phyloP scores from a whole-genome alignment of 2,329 filamentous ascomycete species.

The Xylariaceae sp. region DNA sequence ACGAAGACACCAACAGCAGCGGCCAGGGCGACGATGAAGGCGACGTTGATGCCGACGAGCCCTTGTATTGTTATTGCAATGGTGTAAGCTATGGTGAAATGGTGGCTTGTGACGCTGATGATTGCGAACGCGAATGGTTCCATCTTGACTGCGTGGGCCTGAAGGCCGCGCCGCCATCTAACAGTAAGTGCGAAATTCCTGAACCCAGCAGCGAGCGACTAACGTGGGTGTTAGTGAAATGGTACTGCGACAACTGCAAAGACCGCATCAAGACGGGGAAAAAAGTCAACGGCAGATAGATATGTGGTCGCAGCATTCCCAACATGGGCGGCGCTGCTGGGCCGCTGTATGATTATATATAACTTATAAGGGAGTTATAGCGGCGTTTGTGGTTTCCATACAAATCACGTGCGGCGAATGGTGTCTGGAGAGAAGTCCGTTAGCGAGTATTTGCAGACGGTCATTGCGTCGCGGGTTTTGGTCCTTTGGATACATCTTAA shows the following conservation, averaged over 20 bases:
- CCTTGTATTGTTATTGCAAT: slow-evolving; percentile 75
- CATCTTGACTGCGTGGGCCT: slow-evolving; percentile 77
- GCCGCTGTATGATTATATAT: slow-evolving; percentile 10
- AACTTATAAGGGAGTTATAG: slow-evolving; percentile 19
- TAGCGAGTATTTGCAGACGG: slow-evolving; percentile 13
- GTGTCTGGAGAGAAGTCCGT: slow-evolving; percentile 10
- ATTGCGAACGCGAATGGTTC: slow-evolving; percentile 76
- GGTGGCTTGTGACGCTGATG: slow-evolving; percentile 73
- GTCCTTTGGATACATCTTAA: slow-evolving; percentile 6
- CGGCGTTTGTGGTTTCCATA: slow-evolving; percentile 16
- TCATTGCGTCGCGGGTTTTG: slow-evolving; percentile 7
- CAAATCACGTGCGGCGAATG: slow-evolving; percentile 17
- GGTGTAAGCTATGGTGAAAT: slow-evolving; percentile 78
- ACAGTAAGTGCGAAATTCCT: slow-evolving; percentile 51
- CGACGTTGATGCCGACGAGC: slow-evolving; percentile 65
- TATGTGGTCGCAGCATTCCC: background rate
- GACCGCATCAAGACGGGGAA: slow-evolving; percentile 57
- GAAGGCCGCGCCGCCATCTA: slow-evolving; percentile 71
- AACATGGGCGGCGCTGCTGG: slow-evolving; percentile 1
- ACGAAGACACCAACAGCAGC: slow-evolving; percentile 43
- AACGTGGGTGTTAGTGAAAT: slow-evolving; percentile 58
- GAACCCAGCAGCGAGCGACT: slow-evolving; percentile 24
- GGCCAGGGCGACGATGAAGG: slow-evolving; percentile 50
- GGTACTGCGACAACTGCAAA: slow-evolving; percentile 78
- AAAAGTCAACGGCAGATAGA: slow-evolving; percentile 46